Evolutionary conservation across 2,329 filamentous ascomycete genomes (phyloP).

Genomic region (Venturiaceae sp.): DNA sequence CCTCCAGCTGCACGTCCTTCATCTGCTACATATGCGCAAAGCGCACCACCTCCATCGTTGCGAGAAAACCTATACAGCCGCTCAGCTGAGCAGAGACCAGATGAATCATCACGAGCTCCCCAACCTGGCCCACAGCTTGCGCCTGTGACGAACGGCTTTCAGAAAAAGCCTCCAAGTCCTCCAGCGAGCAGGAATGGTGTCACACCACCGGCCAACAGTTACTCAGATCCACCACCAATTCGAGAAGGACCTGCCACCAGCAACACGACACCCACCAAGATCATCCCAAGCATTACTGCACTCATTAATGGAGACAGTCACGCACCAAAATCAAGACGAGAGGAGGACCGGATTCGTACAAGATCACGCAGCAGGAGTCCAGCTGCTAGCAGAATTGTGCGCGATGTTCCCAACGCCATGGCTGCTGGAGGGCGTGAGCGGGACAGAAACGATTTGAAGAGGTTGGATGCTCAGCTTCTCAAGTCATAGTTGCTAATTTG

Average conservation of each 20-base stretch:
- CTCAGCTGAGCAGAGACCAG: background rate
- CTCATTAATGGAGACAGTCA: constrained; percentile 27
- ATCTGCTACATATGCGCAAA: background rate
- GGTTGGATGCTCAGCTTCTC: constrained; percentile 6
- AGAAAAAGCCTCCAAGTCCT: constrained; percentile 7
- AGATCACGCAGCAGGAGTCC: constrained; percentile 33
- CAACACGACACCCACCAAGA: constrained; percentile 16
- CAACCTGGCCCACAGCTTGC: background rate
- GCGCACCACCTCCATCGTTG: background rate
- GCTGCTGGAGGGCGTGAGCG: background rate
- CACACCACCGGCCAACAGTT: constrained; percentile 32
- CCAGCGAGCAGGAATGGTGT: constrained; percentile 7
- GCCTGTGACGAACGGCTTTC: background rate
- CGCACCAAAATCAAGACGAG: constrained; percentile 16
- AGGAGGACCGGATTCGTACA: constrained; percentile 18
- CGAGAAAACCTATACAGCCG: background rate
- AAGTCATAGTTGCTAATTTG: background rate
- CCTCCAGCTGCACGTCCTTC: background rate
- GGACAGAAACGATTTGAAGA: constrained; percentile 8
- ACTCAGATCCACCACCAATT: constrained; percentile 18
- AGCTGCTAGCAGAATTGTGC: background rate
- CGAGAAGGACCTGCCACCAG: constrained; percentile 20
- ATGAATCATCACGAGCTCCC: background rate
- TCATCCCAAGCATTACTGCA: constrained; percentile 40
- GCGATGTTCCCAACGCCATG: constrained; percentile 7